Conservation (phyloP, 345 rosid species). For the Luvunga scandens region DNA sequence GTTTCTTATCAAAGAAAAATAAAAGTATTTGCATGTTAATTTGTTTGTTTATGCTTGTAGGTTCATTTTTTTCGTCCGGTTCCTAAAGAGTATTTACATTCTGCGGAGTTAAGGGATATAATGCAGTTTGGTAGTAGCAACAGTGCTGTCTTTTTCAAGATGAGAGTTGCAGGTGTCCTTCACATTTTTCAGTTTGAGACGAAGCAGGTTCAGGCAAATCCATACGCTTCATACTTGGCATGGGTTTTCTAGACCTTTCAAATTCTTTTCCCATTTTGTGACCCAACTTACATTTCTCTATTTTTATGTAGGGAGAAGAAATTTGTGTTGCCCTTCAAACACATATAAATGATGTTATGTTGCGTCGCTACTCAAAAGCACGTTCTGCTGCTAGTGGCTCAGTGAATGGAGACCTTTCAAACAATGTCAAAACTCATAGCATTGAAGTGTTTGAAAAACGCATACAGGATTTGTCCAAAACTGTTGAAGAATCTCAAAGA, state of each 20-base stretch:
- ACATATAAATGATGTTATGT: conserved; percentile 97
- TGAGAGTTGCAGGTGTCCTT: conserved; percentile 99
- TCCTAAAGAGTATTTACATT: conserved; percentile 94
- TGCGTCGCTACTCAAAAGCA: conserved; percentile 97
- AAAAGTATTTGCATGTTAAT: not conserved
- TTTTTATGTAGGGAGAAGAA: conserved; percentile 80
- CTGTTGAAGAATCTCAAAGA: conserved; percentile 72
- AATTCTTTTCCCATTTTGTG: not conserved
- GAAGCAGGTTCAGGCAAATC: conserved; percentile 61
- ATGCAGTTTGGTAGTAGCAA: conserved; percentile 99
- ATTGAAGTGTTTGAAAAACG: conserved; percentile 71
- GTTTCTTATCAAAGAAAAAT: not conserved
- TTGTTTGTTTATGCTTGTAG: conserved; percentile 32
- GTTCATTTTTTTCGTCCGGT: conserved; percentile 98
- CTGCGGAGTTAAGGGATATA: conserved; percentile 93
- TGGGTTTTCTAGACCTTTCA: not conserved
- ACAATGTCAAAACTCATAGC: conserved; percentile 53
- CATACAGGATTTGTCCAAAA: conserved; percentile 70
- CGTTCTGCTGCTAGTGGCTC: conserved; percentile 59
- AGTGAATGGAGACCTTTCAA: conserved; percentile 67
- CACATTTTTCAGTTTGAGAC: conserved; percentile 97
- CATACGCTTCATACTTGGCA: not conserved
- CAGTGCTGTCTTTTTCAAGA: conserved; percentile 94
- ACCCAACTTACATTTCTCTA: not conserved
- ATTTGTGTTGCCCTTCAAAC: conserved; percentile 98